Percentiles rank a stretch among this genome's conserved stretches.
Evolutionary conservation across 73 alveolate genomes (phyloP).

Genomic region (Urostyla sp.): DNA sequence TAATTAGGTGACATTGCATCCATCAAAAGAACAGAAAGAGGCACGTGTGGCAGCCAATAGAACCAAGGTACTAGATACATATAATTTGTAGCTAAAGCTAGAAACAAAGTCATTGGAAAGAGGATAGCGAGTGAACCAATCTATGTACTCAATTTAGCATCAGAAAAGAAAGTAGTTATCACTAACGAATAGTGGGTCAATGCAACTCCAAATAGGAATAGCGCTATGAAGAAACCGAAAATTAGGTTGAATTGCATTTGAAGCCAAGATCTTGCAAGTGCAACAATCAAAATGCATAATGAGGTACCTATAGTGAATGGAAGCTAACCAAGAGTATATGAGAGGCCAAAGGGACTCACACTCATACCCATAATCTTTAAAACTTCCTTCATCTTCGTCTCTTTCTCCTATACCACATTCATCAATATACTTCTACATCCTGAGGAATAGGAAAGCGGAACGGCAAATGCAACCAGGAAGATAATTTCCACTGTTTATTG

Average conservation of each 20-base stretch:
- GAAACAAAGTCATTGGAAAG: conserved; percentile 39
- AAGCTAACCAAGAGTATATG: conserved; percentile 59
- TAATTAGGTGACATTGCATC: conserved; percentile 9
- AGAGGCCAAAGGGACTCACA: conserved; percentile 56
- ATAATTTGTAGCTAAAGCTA: conserved; percentile 5
- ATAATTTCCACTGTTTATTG: not conserved
- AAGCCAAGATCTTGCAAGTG: not conserved
- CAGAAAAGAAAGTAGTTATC: conserved; percentile 74
- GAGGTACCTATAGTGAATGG: conserved; percentile 52
- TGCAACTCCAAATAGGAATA: conserved; percentile 57
- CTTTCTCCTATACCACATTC: conserved; percentile 70
- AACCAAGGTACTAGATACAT: conserved; percentile 12
- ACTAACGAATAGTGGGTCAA: conserved; percentile 63
- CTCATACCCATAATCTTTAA: conserved; percentile 76
- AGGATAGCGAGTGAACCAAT: conserved; percentile 55
- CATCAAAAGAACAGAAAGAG: conserved; percentile 33
- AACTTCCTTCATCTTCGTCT: conserved; percentile 73
- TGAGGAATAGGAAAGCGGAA: conserved; percentile 4
- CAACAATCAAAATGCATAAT: not conserved
- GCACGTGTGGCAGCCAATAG: conserved; percentile 61
- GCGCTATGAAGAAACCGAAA: conserved; percentile 41
- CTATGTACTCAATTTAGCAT: conserved; percentile 60
- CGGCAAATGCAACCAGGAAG: conserved; percentile 32
- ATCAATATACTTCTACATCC: conserved; percentile 25
- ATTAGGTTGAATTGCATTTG: not conserved